Base-by-base conservation (phyloP, 768 basidiomycete genomes). In the Clitopilus passeckerianus region DNA sequence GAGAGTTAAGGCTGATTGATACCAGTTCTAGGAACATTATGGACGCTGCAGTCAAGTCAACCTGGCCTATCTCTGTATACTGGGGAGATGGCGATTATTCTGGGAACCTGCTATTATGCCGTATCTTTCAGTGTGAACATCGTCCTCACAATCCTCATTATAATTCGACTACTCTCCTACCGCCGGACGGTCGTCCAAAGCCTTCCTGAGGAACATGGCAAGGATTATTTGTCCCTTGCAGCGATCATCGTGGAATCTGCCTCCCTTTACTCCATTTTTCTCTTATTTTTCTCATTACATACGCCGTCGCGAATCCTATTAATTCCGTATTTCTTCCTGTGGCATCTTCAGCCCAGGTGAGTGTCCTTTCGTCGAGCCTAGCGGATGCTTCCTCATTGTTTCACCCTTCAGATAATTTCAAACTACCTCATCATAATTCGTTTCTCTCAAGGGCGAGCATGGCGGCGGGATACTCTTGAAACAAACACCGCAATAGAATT, bases 191-290 rank as follows among this genome's bases (percentile, higher is more conserved):
- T 74, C 37, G 41, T 71, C 20, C 54, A 61, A 12, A 65, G 63
- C 4, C 69, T 80, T n/a, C 71, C 74, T 1, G 62, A 64, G 4
- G 74, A 72, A 0, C 65, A 77, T 34, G 76, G 69, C 2, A 65
- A 44, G 14, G 68, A 75, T 35, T 80, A 79, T 63, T 59, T 74
- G 23, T 76, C 74, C 6, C 60, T 78, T 35, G 66, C 66, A 0
- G 65, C 75, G 1, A 72, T 80, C 30, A 57, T 81, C 24, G 61
- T 81, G 54, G 80, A 81, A 61, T 77, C 74, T 2, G 80, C 80
- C 0, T 75, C 78, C 1, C 65, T 80, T 6, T 80, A 80, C 59
- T 76, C 77, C 1, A 63, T 74, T 41, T 73, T 74, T 59, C 77
- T 6, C 20, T 79, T 18, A 58, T 75, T 6, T 74, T 80, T 63